Conservation (phyloP, 2,329 filamentous ascomycete genomes). For the Tolypocladium guangdongense region DNA sequence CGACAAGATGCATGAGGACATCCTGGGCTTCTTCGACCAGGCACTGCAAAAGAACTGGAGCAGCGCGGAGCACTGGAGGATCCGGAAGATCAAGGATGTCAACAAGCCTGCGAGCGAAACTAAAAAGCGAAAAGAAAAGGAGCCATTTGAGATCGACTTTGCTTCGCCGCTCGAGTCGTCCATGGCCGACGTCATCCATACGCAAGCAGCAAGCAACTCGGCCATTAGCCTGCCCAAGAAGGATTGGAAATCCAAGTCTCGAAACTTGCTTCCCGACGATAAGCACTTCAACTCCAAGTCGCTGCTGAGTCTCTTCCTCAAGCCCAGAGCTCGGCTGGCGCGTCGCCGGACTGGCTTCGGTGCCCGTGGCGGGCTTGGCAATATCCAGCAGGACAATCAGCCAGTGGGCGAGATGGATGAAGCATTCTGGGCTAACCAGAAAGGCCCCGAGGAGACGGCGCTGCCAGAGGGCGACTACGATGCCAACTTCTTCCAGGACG, state of each 20-base stretch:
- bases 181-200: constrained; percentile 69
- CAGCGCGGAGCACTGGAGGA: constrained; percentile 97
- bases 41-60: constrained; percentile 95
- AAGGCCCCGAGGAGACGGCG: constrained; percentile 48
- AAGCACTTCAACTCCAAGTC: constrained; percentile 97
- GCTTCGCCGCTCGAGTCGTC: constrained; percentile 58
- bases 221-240: constrained; percentile 81
- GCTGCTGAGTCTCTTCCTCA: constrained; percentile 80
- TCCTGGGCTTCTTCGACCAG: constrained; percentile 96
- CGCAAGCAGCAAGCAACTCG: constrained; percentile 66
- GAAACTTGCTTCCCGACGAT: constrained; percentile 90
- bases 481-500: constrained; percentile 94
- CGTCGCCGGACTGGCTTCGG: constrained; percentile 45
- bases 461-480: constrained; percentile 73
- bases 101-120: constrained; percentile 50
- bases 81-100: constrained; percentile 77
- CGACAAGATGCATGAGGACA: constrained; percentile 76
- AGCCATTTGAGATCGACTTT: constrained; percentile 93
- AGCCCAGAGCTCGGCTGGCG: constrained; percentile 79
- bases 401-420: constrained; percentile 79
- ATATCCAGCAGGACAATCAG: constrained; percentile 34
- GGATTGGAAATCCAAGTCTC: constrained; percentile 88
- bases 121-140: constrained; percentile 82
- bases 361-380: constrained; percentile 31
- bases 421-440: constrained; percentile 82